Evolutionary conservation across 305 asterid genomes (phyloP).

Genomic region (Fraxinus angustifolia): DNA sequence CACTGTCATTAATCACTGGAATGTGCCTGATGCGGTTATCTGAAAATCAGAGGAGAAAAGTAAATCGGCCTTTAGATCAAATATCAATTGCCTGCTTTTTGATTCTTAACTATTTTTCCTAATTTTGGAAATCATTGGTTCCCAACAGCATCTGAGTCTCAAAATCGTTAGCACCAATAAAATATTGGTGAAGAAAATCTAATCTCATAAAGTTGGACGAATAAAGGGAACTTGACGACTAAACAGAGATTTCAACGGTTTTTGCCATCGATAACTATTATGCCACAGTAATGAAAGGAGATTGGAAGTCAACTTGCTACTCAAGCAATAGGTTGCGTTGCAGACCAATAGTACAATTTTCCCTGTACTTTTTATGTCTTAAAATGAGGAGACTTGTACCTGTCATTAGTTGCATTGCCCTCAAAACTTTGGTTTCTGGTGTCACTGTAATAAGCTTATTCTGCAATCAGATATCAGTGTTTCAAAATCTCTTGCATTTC

Average conservation of each 20-base stretch:
- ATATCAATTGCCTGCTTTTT: not conserved
- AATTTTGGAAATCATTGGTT: not conserved
- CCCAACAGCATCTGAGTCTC: not conserved
- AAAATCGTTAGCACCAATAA: not conserved
- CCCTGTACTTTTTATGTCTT: not conserved
- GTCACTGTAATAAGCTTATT: conserved; percentile 91
- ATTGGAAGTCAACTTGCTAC: not conserved
- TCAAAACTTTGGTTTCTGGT: conserved; percentile 71
- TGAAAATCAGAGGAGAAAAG: conserved; percentile 27
- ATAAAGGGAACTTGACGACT: not conserved
- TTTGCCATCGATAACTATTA: not conserved
- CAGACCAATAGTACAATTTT: not conserved
- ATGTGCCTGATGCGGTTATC: conserved; percentile 98
- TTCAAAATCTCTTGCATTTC: conserved; percentile 6
- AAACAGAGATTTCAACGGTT: not conserved
- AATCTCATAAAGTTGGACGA: not conserved
- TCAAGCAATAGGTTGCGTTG: not conserved
- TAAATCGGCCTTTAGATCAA: conserved; percentile 13
- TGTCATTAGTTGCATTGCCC: conserved; percentile 58
- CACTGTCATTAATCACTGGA: conserved; percentile 66
- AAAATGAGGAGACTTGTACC: conserved; percentile 43
- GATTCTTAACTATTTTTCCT: not conserved
- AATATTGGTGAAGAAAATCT: not conserved
- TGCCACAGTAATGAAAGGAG: not conserved
- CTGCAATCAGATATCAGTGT: conserved; percentile 37